Conservation (phyloP, 768 basidiomycete genomes). For the Grammothele lineata region DNA sequence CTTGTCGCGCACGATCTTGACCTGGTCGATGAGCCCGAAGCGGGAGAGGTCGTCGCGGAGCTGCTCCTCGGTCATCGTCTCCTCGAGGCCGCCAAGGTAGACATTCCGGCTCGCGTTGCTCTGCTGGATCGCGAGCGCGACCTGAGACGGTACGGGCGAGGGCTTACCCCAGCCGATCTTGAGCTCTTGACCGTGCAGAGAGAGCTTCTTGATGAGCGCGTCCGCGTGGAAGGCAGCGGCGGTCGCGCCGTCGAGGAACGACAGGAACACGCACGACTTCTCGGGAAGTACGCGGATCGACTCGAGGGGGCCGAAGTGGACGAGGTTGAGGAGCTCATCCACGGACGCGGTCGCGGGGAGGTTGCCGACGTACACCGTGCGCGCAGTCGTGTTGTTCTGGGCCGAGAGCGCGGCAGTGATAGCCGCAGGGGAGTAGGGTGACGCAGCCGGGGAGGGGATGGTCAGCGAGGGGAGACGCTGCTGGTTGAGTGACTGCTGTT, state of each 20-base stretch:
- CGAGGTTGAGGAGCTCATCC: constrained; percentile 95
- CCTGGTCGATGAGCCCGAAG: constrained; percentile 97
- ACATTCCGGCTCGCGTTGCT: constrained; percentile 94
- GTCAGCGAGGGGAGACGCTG: constrained; percentile 63
- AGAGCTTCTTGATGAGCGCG: constrained; percentile 89
- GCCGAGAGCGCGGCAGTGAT: constrained; percentile 67
- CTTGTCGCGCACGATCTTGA: constrained; percentile 99
- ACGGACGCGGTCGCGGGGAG: constrained; percentile 93
- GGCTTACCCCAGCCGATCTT: constrained; percentile 99
- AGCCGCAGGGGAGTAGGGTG: constrained; percentile 75
- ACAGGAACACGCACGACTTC: constrained; percentile 96
- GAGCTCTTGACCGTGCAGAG: constrained; percentile 92
- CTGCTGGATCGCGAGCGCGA: constrained; percentile 84
- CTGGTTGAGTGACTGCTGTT: constrained; percentile 41
- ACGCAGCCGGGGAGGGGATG: constrained; percentile 68
- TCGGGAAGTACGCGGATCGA: constrained; percentile 92
- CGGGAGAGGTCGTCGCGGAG: constrained; percentile 87
- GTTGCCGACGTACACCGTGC: constrained; percentile 97
- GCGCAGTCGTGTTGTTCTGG: constrained; percentile 57
- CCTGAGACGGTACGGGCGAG: constrained; percentile 79
- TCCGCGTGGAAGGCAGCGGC: constrained; percentile 98
- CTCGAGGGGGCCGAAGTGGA: constrained; percentile 96
- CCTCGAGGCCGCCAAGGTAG: constrained; percentile 91
- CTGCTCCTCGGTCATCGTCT: constrained; percentile 85
- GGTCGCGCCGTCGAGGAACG: constrained; percentile 90